Evolutionary conservation across 805 yeast species (phyloP), one percentile per base, ranked within the genome.

Genomic region (Citeromyces matritensis): DNA sequence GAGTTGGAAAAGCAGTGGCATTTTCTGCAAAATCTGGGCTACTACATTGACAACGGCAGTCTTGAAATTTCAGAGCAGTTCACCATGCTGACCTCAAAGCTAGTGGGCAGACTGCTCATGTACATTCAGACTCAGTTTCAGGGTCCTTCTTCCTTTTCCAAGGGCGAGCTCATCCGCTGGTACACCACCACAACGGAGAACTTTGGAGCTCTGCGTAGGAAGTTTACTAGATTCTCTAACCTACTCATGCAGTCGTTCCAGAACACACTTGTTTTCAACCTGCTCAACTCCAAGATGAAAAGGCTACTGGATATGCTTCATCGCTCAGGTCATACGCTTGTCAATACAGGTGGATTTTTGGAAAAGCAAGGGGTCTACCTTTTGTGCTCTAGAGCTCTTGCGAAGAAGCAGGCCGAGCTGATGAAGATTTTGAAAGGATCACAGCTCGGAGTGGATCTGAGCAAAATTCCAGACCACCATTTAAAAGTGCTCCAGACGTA

Each of bases 1-100:
- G 85, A 80, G 45, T 58, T 91, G 30, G 93, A 84, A 44, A 69
- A 64, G 33, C 81, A 81, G 28, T 91, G 94, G 86, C 63, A 66
- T 21, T 74, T 77, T 42, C 58, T 91, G 40, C 80, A 70, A 42
- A 73, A 74, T 42, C 64, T 83, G 24, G 95, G 96, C 9, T 69
- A 66, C 37, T 76, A 67, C 41, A 66, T 91, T 19, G 85, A 80
- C 27, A 80, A 83, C 5, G 88, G 93, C 19, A 83, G 91, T 26
- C 67, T 72, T 5, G 74, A 78, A 10, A 73, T 88, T 33, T 91
- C 95, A 0, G 77, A 76, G 39, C 84, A 78, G 42, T 77, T 86
- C 35, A 62, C 77, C 42, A 30, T 63, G 4, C 53, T 91, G 29
- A 71, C 84, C 1, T 59, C 76, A 13, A 72, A 80, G 40, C 58